These are phyloP conservation scores for Leccinum subfulvum DNA, from an alignment of 1,284 basidiomycete genomes.

Conservation along the genomic window DNA sequence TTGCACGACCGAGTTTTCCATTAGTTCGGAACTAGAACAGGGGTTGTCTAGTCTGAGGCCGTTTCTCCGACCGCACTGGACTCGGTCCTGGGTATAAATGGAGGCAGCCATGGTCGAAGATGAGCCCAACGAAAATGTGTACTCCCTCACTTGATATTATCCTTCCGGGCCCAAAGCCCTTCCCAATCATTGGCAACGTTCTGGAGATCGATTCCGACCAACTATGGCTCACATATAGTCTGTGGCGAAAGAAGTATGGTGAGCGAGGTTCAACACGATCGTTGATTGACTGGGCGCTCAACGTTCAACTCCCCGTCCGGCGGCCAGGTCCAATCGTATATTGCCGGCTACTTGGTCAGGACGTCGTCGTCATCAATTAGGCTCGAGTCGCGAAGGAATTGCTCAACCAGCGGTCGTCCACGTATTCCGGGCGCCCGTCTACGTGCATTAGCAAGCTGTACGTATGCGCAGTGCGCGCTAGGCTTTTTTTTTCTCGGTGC, in stretches of 20 bases:
- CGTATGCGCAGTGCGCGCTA: background rate
- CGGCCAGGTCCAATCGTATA: slow-evolving; percentile 29
- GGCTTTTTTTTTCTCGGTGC: background rate
- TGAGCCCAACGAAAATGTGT: slow-evolving; percentile 16
- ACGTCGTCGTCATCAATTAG: slow-evolving; percentile 31
- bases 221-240: slow-evolving; percentile 39
- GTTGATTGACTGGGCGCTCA: background rate
- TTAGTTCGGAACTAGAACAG: slow-evolving; percentile 16
- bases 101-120: background rate
- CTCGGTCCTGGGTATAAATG: slow-evolving; percentile 21
- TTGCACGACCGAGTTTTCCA: slow-evolving; percentile 4
- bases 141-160: slow-evolving; percentile 5
- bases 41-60: slow-evolving; percentile 7
- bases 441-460: slow-evolving; percentile 28
- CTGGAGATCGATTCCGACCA: slow-evolving; percentile 42
- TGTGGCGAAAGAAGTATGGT: slow-evolving; percentile 32
- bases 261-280: background rate
- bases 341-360: slow-evolving; percentile 27
- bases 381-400: slow-evolving; percentile 27
- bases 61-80: slow-evolving; percentile 5
- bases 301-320: background rate
- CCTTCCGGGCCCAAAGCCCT: slow-evolving; percentile 32
- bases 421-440: slow-evolving; percentile 31
- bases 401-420: slow-evolving; percentile 31
- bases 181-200: slow-evolving; percentile 41